Evolutionary conservation across 306 rosid genomes (phyloP).

Genomic region (Clitoria ternatea): DNA sequence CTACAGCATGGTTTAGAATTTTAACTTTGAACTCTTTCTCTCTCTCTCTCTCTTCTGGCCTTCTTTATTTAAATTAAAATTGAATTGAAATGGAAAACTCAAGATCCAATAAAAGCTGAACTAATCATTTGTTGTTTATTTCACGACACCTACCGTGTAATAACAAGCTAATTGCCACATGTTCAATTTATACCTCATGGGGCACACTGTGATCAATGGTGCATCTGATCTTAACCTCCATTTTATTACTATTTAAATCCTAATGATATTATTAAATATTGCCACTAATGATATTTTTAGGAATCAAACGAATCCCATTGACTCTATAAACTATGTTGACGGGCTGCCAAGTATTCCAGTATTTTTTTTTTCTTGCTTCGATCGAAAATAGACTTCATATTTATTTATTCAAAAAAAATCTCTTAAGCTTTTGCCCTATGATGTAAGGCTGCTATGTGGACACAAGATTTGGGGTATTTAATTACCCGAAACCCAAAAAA

Average conservation of each 20-base stretch:
- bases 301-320: constrained; percentile 28
- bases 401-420: background rate
- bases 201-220: constrained; percentile 20
- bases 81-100: background rate
- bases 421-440: background rate
- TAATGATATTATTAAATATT: constrained; percentile 2
- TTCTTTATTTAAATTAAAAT: constrained; percentile 3
- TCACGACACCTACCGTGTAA: constrained; percentile 22
- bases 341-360: background rate
- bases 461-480: too few relatives aligned
- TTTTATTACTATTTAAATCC: background rate
- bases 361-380: constrained; percentile 13
- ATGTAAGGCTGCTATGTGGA: constrained; percentile 19
- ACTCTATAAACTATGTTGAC: constrained; percentile 36
- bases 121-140: constrained; percentile 35
- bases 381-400: constrained; percentile 11
- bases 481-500: too few relatives aligned
- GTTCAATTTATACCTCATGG: constrained; percentile 6
- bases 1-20: too few relatives aligned
- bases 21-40: background rate
- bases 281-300: constrained; percentile 1
- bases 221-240: constrained; percentile 27
- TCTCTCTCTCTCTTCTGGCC: background rate
- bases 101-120: constrained; percentile 36
- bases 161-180: constrained; percentile 15